Conservation (phyloP, 2,329 filamentous ascomycete genomes). For the Beauveria australis region DNA sequence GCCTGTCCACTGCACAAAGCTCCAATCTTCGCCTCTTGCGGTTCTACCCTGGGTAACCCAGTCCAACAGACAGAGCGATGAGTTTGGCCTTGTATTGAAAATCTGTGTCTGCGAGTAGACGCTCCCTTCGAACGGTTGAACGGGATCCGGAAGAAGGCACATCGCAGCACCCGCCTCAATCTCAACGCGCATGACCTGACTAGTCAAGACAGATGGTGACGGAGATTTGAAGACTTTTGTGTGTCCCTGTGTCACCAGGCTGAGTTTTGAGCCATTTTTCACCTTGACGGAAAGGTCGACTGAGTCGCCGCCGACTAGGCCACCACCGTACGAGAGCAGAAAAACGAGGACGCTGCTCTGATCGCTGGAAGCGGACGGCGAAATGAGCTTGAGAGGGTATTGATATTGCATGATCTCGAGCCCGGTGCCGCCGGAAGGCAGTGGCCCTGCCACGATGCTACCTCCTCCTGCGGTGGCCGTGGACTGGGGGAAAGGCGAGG, state of each 20-base stretch:
- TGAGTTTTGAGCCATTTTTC: constrained; percentile 56
- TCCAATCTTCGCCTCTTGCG: constrained; percentile 85
- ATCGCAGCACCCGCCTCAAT: constrained; percentile 45
- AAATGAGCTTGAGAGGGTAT: constrained; percentile 90
- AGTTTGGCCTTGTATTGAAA: constrained; percentile 53
- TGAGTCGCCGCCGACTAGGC: constrained; percentile 78
- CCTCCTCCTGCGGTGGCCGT: constrained; percentile 71
- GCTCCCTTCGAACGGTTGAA: constrained; percentile 81
- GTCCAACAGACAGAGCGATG: constrained; percentile 73
- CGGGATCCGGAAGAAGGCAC: constrained; percentile 77
- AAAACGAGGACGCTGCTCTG: constrained; percentile 72
- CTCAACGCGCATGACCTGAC: constrained; percentile 45
- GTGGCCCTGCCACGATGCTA: constrained; percentile 61
- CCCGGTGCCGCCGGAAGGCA: constrained; percentile 63
- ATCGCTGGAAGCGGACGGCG: constrained; percentile 58
- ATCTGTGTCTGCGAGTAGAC: constrained; percentile 78
- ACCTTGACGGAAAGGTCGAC: constrained; percentile 67
- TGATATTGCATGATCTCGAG: constrained; percentile 75
- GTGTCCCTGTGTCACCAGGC: constrained; percentile 64
- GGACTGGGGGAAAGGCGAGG: constrained; percentile 69
- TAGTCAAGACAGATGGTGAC: constrained; percentile 44
- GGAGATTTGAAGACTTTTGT: constrained; percentile 92
- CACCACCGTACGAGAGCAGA: constrained; percentile 88
- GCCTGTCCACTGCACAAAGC: constrained; percentile 68
- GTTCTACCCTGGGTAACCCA: constrained; percentile 88